A percentile compares a stretch with the other conserved stretches of the same genome.
Evolutionary conservation across 352 stramenopile genomes (phyloP).

Genomic region (Elongisporangium senticosum): DNA sequence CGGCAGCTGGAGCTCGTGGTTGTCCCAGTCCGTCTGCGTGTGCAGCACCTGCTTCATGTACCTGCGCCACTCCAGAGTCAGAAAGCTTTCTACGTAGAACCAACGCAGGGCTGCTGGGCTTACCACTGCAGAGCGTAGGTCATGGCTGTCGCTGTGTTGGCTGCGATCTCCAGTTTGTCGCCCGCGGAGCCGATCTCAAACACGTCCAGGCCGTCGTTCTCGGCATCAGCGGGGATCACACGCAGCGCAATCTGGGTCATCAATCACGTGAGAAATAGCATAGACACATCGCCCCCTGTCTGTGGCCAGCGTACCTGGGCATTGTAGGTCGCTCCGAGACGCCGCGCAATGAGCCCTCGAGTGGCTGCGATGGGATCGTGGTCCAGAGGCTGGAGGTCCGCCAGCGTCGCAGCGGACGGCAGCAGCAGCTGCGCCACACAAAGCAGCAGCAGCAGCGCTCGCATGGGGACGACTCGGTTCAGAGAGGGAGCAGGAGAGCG

Average conservation of each 20-base stretch:
- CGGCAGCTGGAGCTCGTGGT: conserved; percentile 62
- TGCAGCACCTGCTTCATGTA: conserved; percentile 69
- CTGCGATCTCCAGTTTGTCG: conserved; percentile 49
- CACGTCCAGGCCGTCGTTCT: conserved; percentile 44
- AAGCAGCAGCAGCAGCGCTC: conserved; percentile 13
- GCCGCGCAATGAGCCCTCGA: conserved; percentile 50
- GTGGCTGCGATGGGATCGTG: conserved; percentile 46
- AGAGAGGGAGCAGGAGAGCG: background rate
- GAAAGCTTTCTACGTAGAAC: background rate
- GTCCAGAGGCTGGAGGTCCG: conserved; percentile 19
- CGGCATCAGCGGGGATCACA: conserved; percentile 22
- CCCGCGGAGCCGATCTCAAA: conserved; percentile 45
- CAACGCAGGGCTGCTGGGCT: background rate
- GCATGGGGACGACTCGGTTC: conserved; percentile 2
- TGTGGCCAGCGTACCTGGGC: conserved; percentile 37
- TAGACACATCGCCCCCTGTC: background rate
- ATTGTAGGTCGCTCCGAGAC: conserved; percentile 47
- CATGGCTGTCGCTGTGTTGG: conserved; percentile 54
- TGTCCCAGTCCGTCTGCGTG: conserved; percentile 80
- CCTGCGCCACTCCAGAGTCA: conserved; percentile 6
- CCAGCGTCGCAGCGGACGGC: conserved; percentile 7
- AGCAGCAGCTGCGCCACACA: conserved; percentile 5
- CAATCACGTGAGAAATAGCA: background rate
- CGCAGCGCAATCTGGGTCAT: conserved; percentile 39
- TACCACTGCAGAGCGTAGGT: conserved; percentile 64